Percentiles rank a stretch among this genome's conserved stretches.
phyloP scores from a whole-genome alignment of 2,329 filamentous ascomycete genomes.

The Epichloe sibirici region DNA sequence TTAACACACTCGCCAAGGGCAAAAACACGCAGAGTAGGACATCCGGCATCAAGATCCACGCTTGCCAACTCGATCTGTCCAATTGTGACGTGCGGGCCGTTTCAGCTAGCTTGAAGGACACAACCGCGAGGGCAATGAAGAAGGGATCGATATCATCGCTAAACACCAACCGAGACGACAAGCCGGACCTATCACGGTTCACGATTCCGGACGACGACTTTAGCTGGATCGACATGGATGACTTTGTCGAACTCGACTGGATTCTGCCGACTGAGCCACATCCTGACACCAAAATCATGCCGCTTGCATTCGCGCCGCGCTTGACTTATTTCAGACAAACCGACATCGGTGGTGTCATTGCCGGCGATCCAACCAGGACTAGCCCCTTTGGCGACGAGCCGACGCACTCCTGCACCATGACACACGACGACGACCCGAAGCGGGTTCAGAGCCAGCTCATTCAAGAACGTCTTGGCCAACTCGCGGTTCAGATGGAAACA shows the following conservation, averaged over 20 bases:
- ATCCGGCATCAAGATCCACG: conserved; percentile 89
- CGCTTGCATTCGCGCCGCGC: conserved; percentile 81
- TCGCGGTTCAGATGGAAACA: conserved; percentile 64
- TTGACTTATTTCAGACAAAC: conserved; percentile 97
- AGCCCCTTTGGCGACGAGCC: conserved; percentile 89
- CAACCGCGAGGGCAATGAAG: conserved; percentile 64
- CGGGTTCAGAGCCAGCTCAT: conserved; percentile 81
- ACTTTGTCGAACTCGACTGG: conserved; percentile 97
- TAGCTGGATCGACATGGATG: conserved; percentile 98
- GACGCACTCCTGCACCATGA: conserved; percentile 94
- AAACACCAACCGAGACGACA: conserved; percentile 42
- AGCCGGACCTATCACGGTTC: conserved; percentile 71
- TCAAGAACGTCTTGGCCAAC: conserved; percentile 62
- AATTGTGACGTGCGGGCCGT: conserved; percentile 87
- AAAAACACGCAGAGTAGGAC: conserved; percentile 68
- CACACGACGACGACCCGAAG: conserved; percentile 75
- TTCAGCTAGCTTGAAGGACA: conserved; percentile 77
- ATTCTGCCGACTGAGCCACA: conserved; percentile 82
- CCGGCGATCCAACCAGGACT: conserved; percentile 67
- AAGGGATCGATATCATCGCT: conserved; percentile 40
- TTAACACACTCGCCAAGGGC: conserved; percentile 68
- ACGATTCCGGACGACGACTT: conserved; percentile 92
- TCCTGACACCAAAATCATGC: conserved; percentile 86
- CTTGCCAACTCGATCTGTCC: conserved; percentile 83
- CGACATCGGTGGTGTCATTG: conserved; percentile 71